A percentile compares a stretch with the other conserved stretches of the same genome.
Evolutionary conservation across 179 eudicot genomes (phyloP).

Genomic region (Silene coronaria): DNA sequence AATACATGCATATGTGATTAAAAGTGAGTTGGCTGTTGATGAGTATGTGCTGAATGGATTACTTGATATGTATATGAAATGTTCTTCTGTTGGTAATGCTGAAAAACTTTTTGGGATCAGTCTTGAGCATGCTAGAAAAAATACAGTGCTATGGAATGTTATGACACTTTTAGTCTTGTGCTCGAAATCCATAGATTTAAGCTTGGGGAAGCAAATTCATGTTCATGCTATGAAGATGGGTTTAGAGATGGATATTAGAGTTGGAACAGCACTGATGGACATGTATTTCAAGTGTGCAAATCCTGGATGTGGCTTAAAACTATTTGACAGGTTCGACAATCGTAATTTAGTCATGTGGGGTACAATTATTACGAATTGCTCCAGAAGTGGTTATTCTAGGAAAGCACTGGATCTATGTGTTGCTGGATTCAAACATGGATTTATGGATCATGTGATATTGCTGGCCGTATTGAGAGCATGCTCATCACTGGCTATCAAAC

Average conservation of each 20-base stretch:
- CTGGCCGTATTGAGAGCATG: conserved; percentile 64
- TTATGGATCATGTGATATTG: conserved; percentile 45
- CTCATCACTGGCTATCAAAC: conserved; percentile 39
- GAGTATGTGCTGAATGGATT: conserved; percentile 50
- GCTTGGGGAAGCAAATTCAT: conserved; percentile 54
- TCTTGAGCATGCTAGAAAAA: conserved; percentile 26
- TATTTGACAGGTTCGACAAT: conserved; percentile 32
- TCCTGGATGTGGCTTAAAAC: conserved; percentile 32
- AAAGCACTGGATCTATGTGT: conserved; percentile 42
- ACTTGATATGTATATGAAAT: conserved; percentile 63
- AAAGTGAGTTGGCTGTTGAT: conserved; percentile 46
- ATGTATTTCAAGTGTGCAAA: conserved; percentile 55
- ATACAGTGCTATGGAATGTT: conserved; percentile 58
- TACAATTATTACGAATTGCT: conserved; percentile 29
- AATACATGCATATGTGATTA: conserved; percentile 39
- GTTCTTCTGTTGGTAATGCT: conserved; percentile 38
- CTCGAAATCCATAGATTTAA: conserved; percentile 34
- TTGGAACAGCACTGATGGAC: conserved; percentile 67
- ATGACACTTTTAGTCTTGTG: conserved; percentile 53
- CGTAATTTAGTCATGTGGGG: conserved; percentile 56
- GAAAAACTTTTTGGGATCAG: conserved; percentile 30
- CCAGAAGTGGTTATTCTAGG: conserved; percentile 41
- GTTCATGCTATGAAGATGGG: conserved; percentile 38
- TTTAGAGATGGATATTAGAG: conserved; percentile 45
- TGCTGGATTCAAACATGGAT: conserved; percentile 22